A percentile compares a stretch with the other conserved stretches of the same genome.
Evolutionary conservation across 2,329 filamentous ascomycete genomes (phyloP).

Genomic region (Colletotrichum chlorophyti): DNA sequence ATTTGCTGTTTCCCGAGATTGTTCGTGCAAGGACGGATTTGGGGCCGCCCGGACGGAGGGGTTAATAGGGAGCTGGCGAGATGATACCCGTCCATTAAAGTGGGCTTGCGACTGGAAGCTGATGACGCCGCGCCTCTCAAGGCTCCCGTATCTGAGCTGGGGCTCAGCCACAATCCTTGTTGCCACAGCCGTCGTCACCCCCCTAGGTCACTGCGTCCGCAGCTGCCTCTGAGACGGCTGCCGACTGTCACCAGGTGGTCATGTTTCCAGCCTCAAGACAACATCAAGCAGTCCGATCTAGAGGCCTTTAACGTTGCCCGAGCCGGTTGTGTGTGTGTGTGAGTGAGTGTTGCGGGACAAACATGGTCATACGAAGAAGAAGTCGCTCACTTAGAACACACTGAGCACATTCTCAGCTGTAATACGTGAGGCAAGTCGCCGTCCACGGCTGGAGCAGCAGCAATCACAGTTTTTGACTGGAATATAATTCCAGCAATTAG

Average conservation of each 20-base stretch:
- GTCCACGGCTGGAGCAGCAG: too few relatives aligned
- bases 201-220: conserved; percentile 8
- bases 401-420: too few relatives aligned
- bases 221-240: not conserved
- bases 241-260: not conserved
- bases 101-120: conserved; percentile 30
- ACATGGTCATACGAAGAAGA: too few relatives aligned
- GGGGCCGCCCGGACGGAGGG: conserved; percentile 26
- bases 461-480: not conserved
- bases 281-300: not conserved
- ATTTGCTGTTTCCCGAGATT: conserved; percentile 21
- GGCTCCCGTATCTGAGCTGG: conserved; percentile 12
- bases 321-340: too few relatives aligned
- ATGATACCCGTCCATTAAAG: conserved; percentile 30
- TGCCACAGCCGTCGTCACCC: conserved; percentile 16
- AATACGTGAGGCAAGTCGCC: too few relatives aligned
- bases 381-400: not conserved
- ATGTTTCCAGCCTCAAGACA: not conserved
- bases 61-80: conserved; percentile 28
- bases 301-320: too few relatives aligned
- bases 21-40: conserved; percentile 18
- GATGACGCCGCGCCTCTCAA: conserved; percentile 30
- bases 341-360: too few relatives aligned
- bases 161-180: conserved; percentile 23
- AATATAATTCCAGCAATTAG: not conserved